A percentile compares a stretch with the other conserved stretches of the same genome.
These are phyloP conservation scores for Pleurotus giganteus DNA, from an alignment of 768 basidiomycete species.

Conservation along the genomic window DNA sequence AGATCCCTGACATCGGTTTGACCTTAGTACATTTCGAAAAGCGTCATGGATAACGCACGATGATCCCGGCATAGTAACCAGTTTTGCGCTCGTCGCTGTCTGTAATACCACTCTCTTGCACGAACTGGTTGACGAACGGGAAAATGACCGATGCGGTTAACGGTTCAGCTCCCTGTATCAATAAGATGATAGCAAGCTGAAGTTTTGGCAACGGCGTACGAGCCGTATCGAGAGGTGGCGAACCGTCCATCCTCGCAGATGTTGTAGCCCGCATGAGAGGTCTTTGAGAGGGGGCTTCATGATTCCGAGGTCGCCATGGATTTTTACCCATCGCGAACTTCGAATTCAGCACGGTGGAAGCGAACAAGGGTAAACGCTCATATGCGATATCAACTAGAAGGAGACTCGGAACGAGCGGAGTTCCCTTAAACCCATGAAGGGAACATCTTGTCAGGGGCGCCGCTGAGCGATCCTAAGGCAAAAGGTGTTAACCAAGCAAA, in stretches of 20 bases:
- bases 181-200: conserved; percentile 28
- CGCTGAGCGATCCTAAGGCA: too few species aligned
- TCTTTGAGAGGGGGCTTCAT: not conserved
- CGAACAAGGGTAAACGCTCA: too few species aligned
- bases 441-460: too few species aligned
- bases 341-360: too few species aligned
- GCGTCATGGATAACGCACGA: conserved; percentile 23
- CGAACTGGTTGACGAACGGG: conserved; percentile 37
- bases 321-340: too few species aligned
- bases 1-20: conserved; percentile 32
- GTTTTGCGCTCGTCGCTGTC: conserved; percentile 34
- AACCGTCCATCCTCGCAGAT: not conserved
- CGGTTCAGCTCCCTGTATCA: conserved; percentile 33
- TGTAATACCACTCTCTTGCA: conserved; percentile 34
- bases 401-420: too few species aligned
- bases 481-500: too few species aligned
- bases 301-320: not conserved
- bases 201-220: conserved; percentile 28
- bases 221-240: not conserved
- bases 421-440: too few species aligned
- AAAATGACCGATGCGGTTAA: conserved; percentile 37
- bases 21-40: not conserved
- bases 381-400: too few species aligned
- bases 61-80: conserved; percentile 40
- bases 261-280: not conserved